Conservation (phyloP, 371 early-diverging fungal species). For the Circinella umbellata region DNA sequence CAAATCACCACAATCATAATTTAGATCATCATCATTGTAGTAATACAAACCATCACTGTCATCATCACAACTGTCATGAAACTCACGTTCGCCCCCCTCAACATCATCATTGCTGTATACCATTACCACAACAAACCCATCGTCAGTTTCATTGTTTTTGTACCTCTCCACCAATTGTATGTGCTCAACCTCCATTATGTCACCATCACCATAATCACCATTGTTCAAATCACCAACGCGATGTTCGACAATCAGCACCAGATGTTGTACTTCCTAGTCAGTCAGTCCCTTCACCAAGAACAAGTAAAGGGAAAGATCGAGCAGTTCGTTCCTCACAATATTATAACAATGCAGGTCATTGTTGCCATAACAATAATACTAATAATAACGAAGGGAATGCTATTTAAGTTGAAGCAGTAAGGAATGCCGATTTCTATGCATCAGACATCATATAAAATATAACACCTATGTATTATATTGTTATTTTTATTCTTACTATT, state of each 20-base stretch:
- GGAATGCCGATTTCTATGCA: too few species aligned
- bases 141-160: not conserved
- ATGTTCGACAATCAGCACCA: not conserved
- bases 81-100: too few species aligned
- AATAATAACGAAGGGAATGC: not conserved
- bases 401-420: not conserved
- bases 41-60: not conserved
- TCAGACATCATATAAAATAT: too few species aligned
- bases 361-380: not conserved
- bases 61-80: not conserved
- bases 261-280: not conserved
- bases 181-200: not conserved
- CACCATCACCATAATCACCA: not conserved
- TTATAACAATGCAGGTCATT: slow-evolving; percentile 1
- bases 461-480: too few species aligned
- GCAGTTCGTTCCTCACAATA: not conserved
- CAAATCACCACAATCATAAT: not conserved
- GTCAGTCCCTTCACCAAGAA: not conserved
- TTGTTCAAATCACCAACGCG: not conserved
- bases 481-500: too few species aligned
- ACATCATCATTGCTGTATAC: not conserved
- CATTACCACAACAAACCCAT: too few species aligned
- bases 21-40: not conserved
- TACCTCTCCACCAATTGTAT: not conserved
- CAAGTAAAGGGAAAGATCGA: slow-evolving; percentile 1